Evolutionary conservation across 441 rosid species (phyloP), one percentile per base, ranked within the genome.

Genomic region (Adansonia madagascariensis): DNA sequence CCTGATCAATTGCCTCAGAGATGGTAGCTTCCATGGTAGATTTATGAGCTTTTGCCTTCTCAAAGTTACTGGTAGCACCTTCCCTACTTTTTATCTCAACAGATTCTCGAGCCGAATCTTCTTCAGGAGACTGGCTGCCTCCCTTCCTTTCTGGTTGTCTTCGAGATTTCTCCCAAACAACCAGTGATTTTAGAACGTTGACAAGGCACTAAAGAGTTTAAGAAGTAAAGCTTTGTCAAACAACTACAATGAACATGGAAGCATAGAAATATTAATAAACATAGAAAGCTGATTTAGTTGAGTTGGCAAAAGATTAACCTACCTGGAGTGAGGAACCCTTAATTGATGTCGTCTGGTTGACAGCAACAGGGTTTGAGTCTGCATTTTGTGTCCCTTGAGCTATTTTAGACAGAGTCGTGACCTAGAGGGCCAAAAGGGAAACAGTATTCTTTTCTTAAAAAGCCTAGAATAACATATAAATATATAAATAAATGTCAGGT

Each of bases 281-380:
- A 31, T 31, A 53, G 60, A 43, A 47, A 31, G 44, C 78, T 31
- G 41, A 49, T 24, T 31, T 68, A 44, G 52, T 41, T 2, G 11
- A 67, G 66, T 17, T 67, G 50, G 18, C 31, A 59, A 56, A 1
- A 77, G 71, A 78, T 65, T 77, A 80, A 53, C 84, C 82, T 71
- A 93, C 99, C 97, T 94, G 99, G 79, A 97, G 94, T 43, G 99
- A 91, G 80, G 98, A 93, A 80, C 98, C 95, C 85, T 83, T 93
- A 74, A 89, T 81, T 78, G 98, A 91, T 77, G 91, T 79, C 78
- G 93, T 83, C 85, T 94, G 98, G 24, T 94, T 86, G 80, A 84
- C 86, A 82, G 90, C 86, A 85, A 81, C 88, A 77, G 98, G 87
- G 87, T 84, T 94, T 74, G 97, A 95, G 83, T 97, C 98, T 65